Evolutionary conservation across 345 rosid species (phyloP), one percentile per base, ranked within the genome.

Genomic region (Lepidium aucheri): DNA sequence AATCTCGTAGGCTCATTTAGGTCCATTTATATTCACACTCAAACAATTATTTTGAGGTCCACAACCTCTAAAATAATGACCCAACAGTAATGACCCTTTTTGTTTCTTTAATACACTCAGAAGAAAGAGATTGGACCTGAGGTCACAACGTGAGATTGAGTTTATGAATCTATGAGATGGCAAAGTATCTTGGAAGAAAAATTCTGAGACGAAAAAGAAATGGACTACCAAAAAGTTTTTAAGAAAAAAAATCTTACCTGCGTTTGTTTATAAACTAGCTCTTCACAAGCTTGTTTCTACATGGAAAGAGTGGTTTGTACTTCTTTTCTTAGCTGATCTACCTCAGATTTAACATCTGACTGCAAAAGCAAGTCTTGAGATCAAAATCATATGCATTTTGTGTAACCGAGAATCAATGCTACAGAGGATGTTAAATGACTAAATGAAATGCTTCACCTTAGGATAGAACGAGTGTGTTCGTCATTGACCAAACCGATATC

Each of bases 211-310:
- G 35, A 40, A 11, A 4, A 49, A 30, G 45, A 60, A 39, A 60
- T 26, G n/a, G 26, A 60, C n/a, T 2, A 7, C 22, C 0, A 13
- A 8, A 53, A 53, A 8, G 35, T 43, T 63, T 16, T 28, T 28
- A 28, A 28, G 3, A 14, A 15, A 57, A 35, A 3, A 57, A 51
- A 32, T 44, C 66, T 14, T 10, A 91, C 98, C 92, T 91, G 78
- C 59, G 74, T 85, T 70, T 87, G 92, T 60, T 86, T 74, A 63
- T 79, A 82, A 15, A 89, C 84, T 28, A 91, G 84, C 75, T 89
- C 90, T 76, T 82, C 89, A 49, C 95, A 83, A 70, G 90, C 85
- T 62, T 75, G 67, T 64, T 82, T 76, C 69, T 89, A 89, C 98
- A 85, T 81, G 46, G 79, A 55, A 57, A 83, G 61, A 6, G 96